Conservation (phyloP, 805 yeast species). For the Isabelozyma gotoi region DNA sequence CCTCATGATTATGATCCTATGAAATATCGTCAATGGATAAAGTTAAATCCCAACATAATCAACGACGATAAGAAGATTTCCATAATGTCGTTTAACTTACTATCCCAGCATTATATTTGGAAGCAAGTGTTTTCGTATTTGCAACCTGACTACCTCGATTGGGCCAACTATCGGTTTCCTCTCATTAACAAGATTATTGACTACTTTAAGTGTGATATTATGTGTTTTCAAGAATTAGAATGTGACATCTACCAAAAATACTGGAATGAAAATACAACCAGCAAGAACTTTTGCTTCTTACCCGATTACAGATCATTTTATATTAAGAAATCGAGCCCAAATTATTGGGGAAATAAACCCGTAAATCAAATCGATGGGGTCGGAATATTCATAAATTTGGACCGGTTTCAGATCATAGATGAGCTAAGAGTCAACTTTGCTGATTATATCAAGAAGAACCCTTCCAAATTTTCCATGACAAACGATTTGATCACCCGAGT, state of each 20-base stretch:
- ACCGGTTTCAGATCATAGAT: constrained; percentile 43
- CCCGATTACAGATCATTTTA: constrained; percentile 47
- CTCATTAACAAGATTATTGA: constrained; percentile 21
- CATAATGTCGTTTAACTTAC: constrained; percentile 44
- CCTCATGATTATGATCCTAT: constrained; percentile 20
- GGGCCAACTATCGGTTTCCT: constrained; percentile 48
- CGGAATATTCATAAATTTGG: constrained; percentile 50
- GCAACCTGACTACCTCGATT: constrained; percentile 44
- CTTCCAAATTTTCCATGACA: constrained; percentile 27
- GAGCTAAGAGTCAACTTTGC: constrained; percentile 31
- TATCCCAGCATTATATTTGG: constrained; percentile 62
- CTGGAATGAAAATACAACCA: constrained; percentile 35
- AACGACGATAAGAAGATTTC: constrained; percentile 10
- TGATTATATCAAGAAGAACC: constrained; percentile 20
- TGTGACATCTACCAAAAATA: constrained; percentile 33
- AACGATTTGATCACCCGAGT: constrained; percentile 34
- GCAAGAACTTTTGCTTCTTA: constrained; percentile 2
- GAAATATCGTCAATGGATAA: constrained; percentile 19
- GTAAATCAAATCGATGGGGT: constrained; percentile 58
- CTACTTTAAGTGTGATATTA: constrained; percentile 51
- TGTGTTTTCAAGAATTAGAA: constrained; percentile 61
- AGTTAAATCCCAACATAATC: constrained; percentile 6
- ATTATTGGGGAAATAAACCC: constrained; percentile 49
- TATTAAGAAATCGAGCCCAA: constrained; percentile 50
- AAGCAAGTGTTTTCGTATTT: constrained; percentile 53